Percentiles rank a stretch among this genome's conserved stretches.
Conservation (phyloP, 805 yeast genomes). For the Cyberlindnera misumaiensis region DNA sequence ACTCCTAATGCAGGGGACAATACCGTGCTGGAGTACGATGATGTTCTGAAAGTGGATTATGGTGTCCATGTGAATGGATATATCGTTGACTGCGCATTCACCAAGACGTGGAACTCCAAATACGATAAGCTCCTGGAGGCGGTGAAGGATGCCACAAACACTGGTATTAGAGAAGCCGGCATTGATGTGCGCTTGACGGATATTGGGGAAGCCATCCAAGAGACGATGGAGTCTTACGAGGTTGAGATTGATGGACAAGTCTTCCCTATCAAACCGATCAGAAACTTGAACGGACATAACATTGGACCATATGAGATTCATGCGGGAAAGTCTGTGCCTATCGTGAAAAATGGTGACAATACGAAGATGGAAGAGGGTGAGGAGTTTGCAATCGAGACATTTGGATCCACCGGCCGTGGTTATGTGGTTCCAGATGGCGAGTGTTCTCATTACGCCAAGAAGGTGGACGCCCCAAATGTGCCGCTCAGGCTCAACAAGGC, state of each 20-base stretch:
- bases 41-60: slow-evolving; percentile 93
- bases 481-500: slow-evolving; percentile 62
- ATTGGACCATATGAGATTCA: slow-evolving; percentile 81
- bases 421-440: slow-evolving; percentile 84
- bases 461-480: slow-evolving; percentile 39
- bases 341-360: slow-evolving; percentile 85
- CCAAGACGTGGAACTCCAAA: slow-evolving; percentile 77
- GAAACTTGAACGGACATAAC: slow-evolving; percentile 92
- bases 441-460: slow-evolving; percentile 85
- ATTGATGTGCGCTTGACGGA: slow-evolving; percentile 93
- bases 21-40: slow-evolving; percentile 72
- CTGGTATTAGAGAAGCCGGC: slow-evolving; percentile 90
- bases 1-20: slow-evolving; percentile 96
- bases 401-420: slow-evolving; percentile 95
- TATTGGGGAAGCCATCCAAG: slow-evolving; percentile 93
- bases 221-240: slow-evolving; percentile 95
- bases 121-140: slow-evolving; percentile 79
- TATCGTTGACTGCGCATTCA: slow-evolving; percentile 92
- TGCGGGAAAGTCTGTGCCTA: slow-evolving; percentile 95
- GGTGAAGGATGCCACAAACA: slow-evolving; percentile 87
- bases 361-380: slow-evolving; percentile 99
- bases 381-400: slow-evolving; percentile 95
- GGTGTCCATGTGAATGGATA: slow-evolving; percentile 96
- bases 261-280: slow-evolving; percentile 79
- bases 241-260: slow-evolving; percentile 83